Base-by-base conservation (phyloP, 2,329 filamentous ascomycete genomes). In the Clonostachys chloroleuca region DNA sequence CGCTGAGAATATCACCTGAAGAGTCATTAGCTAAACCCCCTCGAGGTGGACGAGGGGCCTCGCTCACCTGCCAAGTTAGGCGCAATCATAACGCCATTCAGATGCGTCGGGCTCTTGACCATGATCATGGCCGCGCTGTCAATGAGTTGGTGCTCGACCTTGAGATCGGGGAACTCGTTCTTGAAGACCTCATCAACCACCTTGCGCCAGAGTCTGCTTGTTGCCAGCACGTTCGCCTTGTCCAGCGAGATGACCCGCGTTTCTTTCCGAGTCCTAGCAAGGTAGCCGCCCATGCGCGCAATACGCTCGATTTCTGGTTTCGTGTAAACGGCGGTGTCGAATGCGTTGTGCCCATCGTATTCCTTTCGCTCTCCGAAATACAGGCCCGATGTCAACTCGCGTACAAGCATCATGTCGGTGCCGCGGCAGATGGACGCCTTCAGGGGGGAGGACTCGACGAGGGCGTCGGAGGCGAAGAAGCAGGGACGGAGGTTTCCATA, bases 401-500 rank as follows among this genome's bases (percentile, higher is more conserved):
- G 88, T 56, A 96, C 85, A 62, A 96, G 85, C 71, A 86, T 90
- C 74, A 96, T 92, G 75, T 96, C 86, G 57, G 87, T 89, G 60
- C 87, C 90, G 52, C 83, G 78, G 77, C 88, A 92, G 54, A 95
- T 79, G 4, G 86, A 81, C 49, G 86, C 83, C 70, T 95, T 95
- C 52, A 96, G 81, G 0, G 91, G 91, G 17, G 90, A 95, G 65
- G 77, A 81, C 47, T 91, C 83, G 59, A 95, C 84, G 42, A 95
- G 84, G 39, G 82, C 80, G 49, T 91, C 87, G 4, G 91, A 91
- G 41, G 89, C 88, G 73, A 96, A 96, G 77, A 87, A 92, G 77
- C 91, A 96, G 13, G 92, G 92, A 10, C 92, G 86, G 49, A 96
- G 83, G 79, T 96, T 96, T 61, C 90, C 92, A 72, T 92, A 96